A percentile compares a stretch with the other conserved stretches of the same genome.
phyloP scores from a whole-genome alignment of 305 asterid genomes.

The Fraxinus nigra region DNA sequence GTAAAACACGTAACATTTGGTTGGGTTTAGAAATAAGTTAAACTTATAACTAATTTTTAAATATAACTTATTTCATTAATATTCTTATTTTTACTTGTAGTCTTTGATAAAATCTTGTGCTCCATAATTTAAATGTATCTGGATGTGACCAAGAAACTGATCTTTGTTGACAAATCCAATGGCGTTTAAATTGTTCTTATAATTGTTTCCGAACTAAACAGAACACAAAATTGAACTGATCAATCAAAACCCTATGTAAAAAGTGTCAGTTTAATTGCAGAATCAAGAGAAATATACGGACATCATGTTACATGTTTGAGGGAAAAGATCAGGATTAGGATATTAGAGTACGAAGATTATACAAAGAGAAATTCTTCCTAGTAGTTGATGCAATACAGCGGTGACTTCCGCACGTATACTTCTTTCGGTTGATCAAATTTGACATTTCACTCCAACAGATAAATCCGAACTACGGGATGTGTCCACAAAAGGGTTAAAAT shows the following conservation, averaged over 20 bases:
- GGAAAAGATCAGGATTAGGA: neutral
- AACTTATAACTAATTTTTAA: neutral
- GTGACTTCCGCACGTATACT: neutral
- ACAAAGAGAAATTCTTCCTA: neutral
- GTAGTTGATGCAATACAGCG: neutral
- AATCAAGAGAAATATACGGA: neutral
- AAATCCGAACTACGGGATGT: neutral
- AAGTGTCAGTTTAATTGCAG: too few species aligned
- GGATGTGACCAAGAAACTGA: neutral
- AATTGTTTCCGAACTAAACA: neutral
- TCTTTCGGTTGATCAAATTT: neutral
- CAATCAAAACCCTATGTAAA: neutral
- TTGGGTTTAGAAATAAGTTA: neutral
- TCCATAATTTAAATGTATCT: neutral
- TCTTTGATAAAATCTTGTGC: neutral
- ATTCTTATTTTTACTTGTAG: neutral
- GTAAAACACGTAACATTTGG: neutral
- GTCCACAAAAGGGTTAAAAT: neutral
- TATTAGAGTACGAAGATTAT: neutral
- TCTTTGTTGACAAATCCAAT: neutral
- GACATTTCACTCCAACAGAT: neutral
- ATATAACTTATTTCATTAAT: neutral
- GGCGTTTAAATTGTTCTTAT: neutral
- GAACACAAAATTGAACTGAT: neutral
- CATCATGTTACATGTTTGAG: neutral